Percentiles rank a stretch among this genome's conserved stretches.
Evolutionary conservation across 331 rosid genomes (phyloP).

Genomic region (Ulmus americana): DNA sequence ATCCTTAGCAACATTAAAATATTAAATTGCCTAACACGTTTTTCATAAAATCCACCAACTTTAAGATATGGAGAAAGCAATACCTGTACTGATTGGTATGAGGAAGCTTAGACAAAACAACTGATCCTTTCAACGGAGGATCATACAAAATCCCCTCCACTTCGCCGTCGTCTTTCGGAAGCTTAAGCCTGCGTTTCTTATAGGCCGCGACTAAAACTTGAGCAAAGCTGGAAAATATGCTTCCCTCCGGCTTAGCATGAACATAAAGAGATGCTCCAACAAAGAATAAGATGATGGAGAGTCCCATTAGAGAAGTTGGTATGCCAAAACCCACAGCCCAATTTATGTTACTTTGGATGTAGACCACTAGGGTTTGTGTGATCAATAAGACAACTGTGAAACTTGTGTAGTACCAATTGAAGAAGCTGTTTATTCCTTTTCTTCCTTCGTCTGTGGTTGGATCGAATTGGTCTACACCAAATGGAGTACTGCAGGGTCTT

Average conservation of each 20-base stretch:
- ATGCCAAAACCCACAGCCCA: slow-evolving; percentile 65
- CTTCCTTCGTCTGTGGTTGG: slow-evolving; percentile 54
- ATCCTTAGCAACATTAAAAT: not conserved
- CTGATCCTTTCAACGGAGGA: slow-evolving; percentile 32
- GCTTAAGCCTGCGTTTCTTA: slow-evolving; percentile 37
- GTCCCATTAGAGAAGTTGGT: slow-evolving; percentile 25
- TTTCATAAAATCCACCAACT: not conserved
- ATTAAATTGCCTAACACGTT: not conserved
- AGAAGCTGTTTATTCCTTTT: slow-evolving; percentile 53
- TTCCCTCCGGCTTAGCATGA: slow-evolving; percentile 43
- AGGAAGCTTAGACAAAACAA: slow-evolving; percentile 30
- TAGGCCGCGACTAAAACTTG: slow-evolving; percentile 57
- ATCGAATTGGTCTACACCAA: slow-evolving; percentile 54
- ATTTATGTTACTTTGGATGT: slow-evolving; percentile 54
- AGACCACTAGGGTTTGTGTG: slow-evolving; percentile 44
- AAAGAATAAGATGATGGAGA: slow-evolving; percentile 26
- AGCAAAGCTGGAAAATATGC: slow-evolving; percentile 41
- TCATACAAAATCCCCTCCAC: slow-evolving; percentile 25
- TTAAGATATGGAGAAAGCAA: not conserved
- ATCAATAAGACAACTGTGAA: slow-evolving; percentile 40
- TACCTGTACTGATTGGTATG: slow-evolving; percentile 48
- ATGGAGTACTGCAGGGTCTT: slow-evolving; percentile 84
- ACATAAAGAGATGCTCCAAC: slow-evolving; percentile 36
- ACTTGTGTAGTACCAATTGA: slow-evolving; percentile 48
- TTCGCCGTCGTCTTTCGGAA: slow-evolving; percentile 15